phyloP scores from a whole-genome alignment of 768 basidiomycete species.

The Cystofilobasidium ferigula region DNA sequence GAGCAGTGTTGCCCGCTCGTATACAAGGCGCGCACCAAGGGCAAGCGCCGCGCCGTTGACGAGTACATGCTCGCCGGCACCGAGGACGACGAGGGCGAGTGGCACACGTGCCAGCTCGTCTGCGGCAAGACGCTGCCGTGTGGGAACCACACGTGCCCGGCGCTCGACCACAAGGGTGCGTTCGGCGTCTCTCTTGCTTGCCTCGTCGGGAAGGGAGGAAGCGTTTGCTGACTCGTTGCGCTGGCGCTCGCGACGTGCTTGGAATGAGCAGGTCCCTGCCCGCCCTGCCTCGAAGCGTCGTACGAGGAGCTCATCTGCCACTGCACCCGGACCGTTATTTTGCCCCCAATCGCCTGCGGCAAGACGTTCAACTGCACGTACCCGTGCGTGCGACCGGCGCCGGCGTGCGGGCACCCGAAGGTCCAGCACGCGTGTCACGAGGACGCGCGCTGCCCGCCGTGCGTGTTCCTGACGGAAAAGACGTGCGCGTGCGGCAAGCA shows the following conservation, averaged over 20 bases:
- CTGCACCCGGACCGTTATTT: conserved; percentile 74
- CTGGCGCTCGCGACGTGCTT: no score
- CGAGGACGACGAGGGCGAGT: conserved; percentile 48
- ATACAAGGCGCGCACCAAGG: conserved; percentile 49
- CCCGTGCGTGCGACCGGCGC: conserved; percentile 62
- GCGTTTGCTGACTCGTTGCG: no score
- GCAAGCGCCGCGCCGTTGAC: conserved; percentile 46
- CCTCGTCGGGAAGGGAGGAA: no score
- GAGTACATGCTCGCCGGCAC: conserved; percentile 42
- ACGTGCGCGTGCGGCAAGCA: conserved; percentile 76
- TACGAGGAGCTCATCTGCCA: conserved; percentile 85
- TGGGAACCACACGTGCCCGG: conserved; percentile 47
- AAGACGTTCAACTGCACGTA: conserved; percentile 57
- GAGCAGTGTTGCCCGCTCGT: conserved; percentile 75
- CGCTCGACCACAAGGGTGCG: conserved; percentile 55
- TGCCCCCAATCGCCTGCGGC: conserved; percentile 74
- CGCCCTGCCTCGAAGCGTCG: conserved; percentile 69
- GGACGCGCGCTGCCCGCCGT: conserved; percentile 68
- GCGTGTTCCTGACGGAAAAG: conserved; percentile 67
- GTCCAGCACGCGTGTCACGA: conserved; percentile 75
- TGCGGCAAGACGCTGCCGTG: conserved; percentile 33
- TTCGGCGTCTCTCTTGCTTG: neutral
- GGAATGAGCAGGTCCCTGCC: conserved; percentile 59
- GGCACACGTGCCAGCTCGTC: conserved; percentile 19
- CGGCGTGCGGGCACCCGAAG: conserved; percentile 70